Evolutionary conservation across 306 rosid species (phyloP).

Genomic region (Dalbergia cultrata): DNA sequence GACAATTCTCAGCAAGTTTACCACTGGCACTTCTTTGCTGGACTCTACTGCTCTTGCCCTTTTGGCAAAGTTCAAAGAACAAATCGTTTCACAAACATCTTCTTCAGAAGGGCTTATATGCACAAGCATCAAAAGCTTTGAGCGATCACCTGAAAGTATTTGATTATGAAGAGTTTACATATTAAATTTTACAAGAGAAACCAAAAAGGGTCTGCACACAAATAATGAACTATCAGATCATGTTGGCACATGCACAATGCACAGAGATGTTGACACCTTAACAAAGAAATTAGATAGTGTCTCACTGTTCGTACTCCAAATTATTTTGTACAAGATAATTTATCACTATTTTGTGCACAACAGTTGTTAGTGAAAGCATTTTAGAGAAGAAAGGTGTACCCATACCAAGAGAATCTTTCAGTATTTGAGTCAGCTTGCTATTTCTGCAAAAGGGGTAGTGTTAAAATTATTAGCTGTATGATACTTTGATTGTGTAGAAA

Average conservation of each 20-base stretch:
- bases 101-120: slow-evolving; percentile 88
- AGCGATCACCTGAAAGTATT: slow-evolving; percentile 71
- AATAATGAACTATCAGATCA: slow-evolving; percentile 15
- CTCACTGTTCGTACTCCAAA: slow-evolving; percentile 9
- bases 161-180: slow-evolving; percentile 33
- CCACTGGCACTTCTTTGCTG: slow-evolving; percentile 70
- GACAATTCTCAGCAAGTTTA: slow-evolving; percentile 49
- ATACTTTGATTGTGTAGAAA: slow-evolving; percentile 46
- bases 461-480: slow-evolving; percentile 38
- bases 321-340: neutral
- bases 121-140: slow-evolving; percentile 93
- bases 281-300: neutral
- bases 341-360: slow-evolving; percentile 1
- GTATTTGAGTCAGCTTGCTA: slow-evolving; percentile 96
- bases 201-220: neutral
- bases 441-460: slow-evolving; percentile 73
- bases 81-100: slow-evolving; percentile 85
- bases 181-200: neutral
- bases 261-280: slow-evolving; percentile 13
- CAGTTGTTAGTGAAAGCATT: slow-evolving; percentile 31
- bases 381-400: slow-evolving; percentile 39
- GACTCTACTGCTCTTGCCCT: slow-evolving; percentile 84
- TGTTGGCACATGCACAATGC: slow-evolving; percentile 34
- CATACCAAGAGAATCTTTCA: slow-evolving; percentile 92
- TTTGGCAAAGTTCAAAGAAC: slow-evolving; percentile 88